These are phyloP conservation scores for Globisporangium nagaii DNA, from an alignment of 352 stramenopile species.

Conservation along the genomic window DNA sequence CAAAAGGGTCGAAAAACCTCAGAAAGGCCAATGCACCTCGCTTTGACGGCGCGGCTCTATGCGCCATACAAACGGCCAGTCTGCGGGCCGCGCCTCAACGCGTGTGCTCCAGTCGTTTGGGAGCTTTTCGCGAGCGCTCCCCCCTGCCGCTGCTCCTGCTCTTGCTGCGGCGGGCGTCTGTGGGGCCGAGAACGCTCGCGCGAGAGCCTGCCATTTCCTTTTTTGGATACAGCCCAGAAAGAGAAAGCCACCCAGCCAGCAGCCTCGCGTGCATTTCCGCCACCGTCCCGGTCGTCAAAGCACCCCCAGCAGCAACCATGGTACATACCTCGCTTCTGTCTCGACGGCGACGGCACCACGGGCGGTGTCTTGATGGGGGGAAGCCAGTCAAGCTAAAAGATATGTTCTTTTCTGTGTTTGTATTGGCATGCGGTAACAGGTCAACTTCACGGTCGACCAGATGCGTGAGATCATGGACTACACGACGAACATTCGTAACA, in stretches of 20 bases:
- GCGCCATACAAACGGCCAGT: constrained; percentile 16
- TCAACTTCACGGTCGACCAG: constrained; percentile 99
- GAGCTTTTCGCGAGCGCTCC: constrained; percentile 17
- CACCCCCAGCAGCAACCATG: constrained; percentile 43
- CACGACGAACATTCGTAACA: constrained; percentile 99
- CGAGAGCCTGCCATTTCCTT: constrained; percentile 34
- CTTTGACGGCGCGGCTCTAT: constrained; percentile 32
- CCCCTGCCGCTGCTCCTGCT: constrained; percentile 27
- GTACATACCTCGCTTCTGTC: constrained; percentile 7
- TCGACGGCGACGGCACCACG: no score
- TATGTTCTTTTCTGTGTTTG: background rate
- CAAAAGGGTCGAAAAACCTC: constrained; percentile 29
- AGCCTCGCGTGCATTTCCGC: constrained; percentile 13
- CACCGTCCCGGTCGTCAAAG: constrained; percentile 14
- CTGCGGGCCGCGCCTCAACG: constrained; percentile 7
- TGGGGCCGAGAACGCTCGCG: constrained; percentile 1
- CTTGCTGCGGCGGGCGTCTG: background rate
- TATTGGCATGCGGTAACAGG: constrained; percentile 36
- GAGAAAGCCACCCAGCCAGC: constrained; percentile 10
- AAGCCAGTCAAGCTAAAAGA: no score
- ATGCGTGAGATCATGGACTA: constrained; percentile 98
- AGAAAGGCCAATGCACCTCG: constrained; percentile 26
- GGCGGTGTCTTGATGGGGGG: no score
- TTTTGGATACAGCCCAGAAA: constrained; percentile 47
- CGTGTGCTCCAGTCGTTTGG: constrained; percentile 63